Base-by-base conservation (phyloP, 495 filamentous ascomycete species). In the Chaetomidium leptoderma region DNA sequence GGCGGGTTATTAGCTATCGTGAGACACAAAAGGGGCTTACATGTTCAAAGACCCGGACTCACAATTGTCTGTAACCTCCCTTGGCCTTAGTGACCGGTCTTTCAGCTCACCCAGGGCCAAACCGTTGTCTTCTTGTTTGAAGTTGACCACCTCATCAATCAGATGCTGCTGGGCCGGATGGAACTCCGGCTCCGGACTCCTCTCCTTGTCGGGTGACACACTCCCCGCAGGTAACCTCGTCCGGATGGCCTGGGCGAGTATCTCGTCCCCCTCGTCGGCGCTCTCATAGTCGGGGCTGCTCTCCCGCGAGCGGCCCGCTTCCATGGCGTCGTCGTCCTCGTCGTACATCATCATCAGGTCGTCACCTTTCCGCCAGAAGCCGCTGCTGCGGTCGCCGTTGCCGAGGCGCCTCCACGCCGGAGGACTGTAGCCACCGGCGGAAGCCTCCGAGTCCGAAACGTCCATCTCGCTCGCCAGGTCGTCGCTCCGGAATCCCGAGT, bases 401-500 rank as follows among this genome's bases (percentile, higher is more conserved):
- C 71, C 72, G 67, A 79, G 75, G 44, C 79, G 70, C 58, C 75
- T 70, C 79, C 79, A 82, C 23, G 79, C 79, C 42, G 80, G 79
- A 58, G 80, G 80, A 63, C 76, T 80, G 69, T 78, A 82, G 62
- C 78, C 75, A 70, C 78, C 77, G 64, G 67, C 74, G 40, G 73
- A 76, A 44, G 66, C 55, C 47, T 66, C 68, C 59, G 70, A 73
- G 52, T 60, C 69, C 55, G 70, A 73, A 24, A 11, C 56, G 63
- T 47, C 61, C 52, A 59, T 71, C 63, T 73, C 76, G 68, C 68
- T 74, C 58, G 82, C 80, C 30, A 82, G 83, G 49, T 63, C 57
- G 55, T 76, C 73, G 63, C 67, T 86, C 63, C 84, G 82, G 75
- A 90, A 91, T 42, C 86, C 89, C 45, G 87, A 91, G 74, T 89